A percentile compares a stretch with the other conserved stretches of the same genome.
Conservation (phyloP, 2,329 filamentous ascomycete genomes). For the Orbilia javanica region DNA sequence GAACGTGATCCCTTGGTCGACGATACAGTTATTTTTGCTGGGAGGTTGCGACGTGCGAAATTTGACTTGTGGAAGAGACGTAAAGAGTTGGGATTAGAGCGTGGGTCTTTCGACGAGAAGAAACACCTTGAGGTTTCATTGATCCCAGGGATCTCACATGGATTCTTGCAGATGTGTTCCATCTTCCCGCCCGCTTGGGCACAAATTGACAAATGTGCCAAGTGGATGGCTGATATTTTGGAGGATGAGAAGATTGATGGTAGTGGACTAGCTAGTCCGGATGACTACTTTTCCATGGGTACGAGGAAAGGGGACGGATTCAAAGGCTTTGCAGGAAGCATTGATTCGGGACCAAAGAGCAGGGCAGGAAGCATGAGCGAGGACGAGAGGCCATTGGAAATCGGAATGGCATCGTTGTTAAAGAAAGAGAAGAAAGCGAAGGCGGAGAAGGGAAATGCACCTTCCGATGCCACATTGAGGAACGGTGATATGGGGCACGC, state of each 20-base stretch:
- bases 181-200: conserved; percentile 92
- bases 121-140: conserved; percentile 84
- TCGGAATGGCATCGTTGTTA: conserved; percentile 72
- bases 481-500: conserved; percentile 30
- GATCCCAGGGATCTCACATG: conserved; percentile 90
- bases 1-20: conserved; percentile 96
- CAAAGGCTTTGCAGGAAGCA: background rate
- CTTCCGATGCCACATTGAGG: conserved; percentile 37
- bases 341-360: conserved; percentile 46
- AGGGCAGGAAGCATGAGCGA: conserved; percentile 77
- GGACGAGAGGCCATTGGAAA: conserved; percentile 85
- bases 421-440: conserved; percentile 59
- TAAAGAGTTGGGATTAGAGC: conserved; percentile 70
- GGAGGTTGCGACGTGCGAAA: conserved; percentile 84
- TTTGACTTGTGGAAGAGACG: conserved; percentile 68
- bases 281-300: conserved; percentile 44
- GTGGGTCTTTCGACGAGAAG: conserved; percentile 76
- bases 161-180: conserved; percentile 90
- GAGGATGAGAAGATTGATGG: conserved; percentile 65
- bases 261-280: background rate
- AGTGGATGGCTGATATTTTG: conserved; percentile 87
- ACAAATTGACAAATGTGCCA: conserved; percentile 81
- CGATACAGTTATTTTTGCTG: conserved; percentile 96
- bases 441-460: conserved; percentile 13
- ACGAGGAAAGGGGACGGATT: background rate